phyloP scores from a whole-genome alignment of 2,329 filamentous ascomycete genomes.

The Ophiostoma ips region DNA sequence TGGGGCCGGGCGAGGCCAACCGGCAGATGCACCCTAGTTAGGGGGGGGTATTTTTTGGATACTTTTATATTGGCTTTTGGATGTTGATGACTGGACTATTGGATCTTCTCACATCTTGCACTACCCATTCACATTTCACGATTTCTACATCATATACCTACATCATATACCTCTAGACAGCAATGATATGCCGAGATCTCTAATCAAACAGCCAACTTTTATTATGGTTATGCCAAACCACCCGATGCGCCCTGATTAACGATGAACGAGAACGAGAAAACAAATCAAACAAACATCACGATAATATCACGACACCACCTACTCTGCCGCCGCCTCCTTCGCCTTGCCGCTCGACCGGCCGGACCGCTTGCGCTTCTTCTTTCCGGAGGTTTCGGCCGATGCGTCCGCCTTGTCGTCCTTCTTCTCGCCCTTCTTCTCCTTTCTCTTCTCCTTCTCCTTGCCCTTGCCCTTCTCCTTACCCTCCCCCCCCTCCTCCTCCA shows the following conservation, averaged over 20 bases:
- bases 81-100: too few species aligned
- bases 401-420: slow-evolving; percentile 13
- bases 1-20: background rate
- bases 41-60: background rate
- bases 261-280: too few species aligned
- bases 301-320: background rate
- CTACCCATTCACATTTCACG: too few species aligned
- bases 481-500: slow-evolving; percentile 6
- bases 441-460: slow-evolving; percentile 20
- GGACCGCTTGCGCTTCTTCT: slow-evolving; percentile 35
- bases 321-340: slow-evolving; percentile 4
- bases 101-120: too few species aligned
- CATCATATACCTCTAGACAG: too few species aligned
- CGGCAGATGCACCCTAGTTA: background rate
- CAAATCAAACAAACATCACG: too few species aligned
- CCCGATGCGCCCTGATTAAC: too few species aligned
- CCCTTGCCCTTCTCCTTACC: slow-evolving; percentile 17
- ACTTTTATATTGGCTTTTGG: too few species aligned
- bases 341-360: slow-evolving; percentile 26
- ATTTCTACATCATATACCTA: too few species aligned
- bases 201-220: too few species aligned
- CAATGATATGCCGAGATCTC: too few species aligned
- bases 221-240: background rate
- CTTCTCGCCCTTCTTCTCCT: slow-evolving; percentile 15
- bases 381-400: slow-evolving; percentile 16